Evolutionary conservation across 192 early-diverging fungal species (phyloP).

Genomic region (Umbelopsis isabellina): DNA sequence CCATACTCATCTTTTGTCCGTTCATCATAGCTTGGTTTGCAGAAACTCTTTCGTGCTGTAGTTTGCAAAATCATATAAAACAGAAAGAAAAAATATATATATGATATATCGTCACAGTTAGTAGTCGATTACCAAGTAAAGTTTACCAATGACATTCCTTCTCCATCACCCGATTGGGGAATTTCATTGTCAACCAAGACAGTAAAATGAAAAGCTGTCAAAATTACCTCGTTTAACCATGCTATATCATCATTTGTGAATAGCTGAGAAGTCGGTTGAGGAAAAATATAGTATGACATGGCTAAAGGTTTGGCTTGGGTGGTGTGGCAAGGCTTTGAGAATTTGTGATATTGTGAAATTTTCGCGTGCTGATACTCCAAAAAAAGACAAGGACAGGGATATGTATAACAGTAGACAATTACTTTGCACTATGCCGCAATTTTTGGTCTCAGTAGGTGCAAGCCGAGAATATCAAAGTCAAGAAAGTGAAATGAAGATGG

Average conservation of each 20-base stretch:
- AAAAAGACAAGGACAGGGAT: too few relatives aligned
- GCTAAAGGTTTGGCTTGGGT: background rate
- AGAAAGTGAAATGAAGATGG: background rate
- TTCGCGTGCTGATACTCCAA: too few relatives aligned
- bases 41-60: background rate
- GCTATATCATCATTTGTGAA: conserved; percentile 9
- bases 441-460: too few relatives aligned
- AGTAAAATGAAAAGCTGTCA: background rate
- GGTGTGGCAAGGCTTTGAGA: background rate
- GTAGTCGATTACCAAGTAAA: background rate
- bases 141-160: conserved; percentile 1
- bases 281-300: conserved; percentile 15
- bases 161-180: background rate
- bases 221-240: conserved; percentile 15
- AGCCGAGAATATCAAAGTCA: too few relatives aligned
- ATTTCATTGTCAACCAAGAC: conserved; percentile 4
- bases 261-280: background rate
- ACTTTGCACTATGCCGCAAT: too few relatives aligned
- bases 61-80: background rate
- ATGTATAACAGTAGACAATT: too few relatives aligned
- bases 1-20: conserved; percentile 1
- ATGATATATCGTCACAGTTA: too few relatives aligned
- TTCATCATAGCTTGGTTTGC: background rate
- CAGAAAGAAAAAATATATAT: too few relatives aligned
- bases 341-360: too few relatives aligned